A percentile compares a stretch with the other conserved stretches of the same genome.
Conservation (phyloP, 169 alveolate genomes). For the Prorocentrum cordatum region DNA sequence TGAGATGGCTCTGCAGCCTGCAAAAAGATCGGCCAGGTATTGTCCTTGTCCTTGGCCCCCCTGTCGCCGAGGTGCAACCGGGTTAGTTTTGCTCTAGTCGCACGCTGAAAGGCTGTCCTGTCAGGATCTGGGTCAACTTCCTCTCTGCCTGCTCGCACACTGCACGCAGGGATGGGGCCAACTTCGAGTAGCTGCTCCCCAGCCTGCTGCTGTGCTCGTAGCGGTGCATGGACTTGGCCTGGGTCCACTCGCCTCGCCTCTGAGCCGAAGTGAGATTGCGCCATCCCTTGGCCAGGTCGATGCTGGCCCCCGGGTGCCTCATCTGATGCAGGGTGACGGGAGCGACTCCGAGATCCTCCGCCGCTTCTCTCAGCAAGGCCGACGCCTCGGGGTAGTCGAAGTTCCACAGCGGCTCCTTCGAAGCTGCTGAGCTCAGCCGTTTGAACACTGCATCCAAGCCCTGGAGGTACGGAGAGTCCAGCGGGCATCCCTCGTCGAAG, state of each 20-base stretch:
- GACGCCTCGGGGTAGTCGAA: neutral
- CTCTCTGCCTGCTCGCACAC: no score
- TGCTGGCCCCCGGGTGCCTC: neutral
- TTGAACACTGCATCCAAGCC: neutral
- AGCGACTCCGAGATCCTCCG: neutral
- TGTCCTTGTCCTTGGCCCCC: no score
- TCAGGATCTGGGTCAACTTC: no score
- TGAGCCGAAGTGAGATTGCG: neutral
- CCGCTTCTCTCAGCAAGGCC: neutral
- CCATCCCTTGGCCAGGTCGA: neutral
- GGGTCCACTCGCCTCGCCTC: constrained; percentile 1
- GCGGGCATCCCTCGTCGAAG: neutral
- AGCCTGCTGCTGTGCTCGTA: neutral
- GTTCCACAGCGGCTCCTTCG: neutral
- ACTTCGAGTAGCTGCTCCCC: no score
- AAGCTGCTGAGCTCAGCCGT: neutral
- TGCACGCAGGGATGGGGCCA: no score
- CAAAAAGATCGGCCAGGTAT: no score
- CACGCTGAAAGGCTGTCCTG: no score
- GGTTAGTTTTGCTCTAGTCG: no score
- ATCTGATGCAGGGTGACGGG: neutral
- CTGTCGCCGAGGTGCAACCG: no score
- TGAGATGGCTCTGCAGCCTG: no score
- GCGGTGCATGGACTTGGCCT: neutral
- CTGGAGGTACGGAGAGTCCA: neutral